These are phyloP conservation scores for Pseudogymnoascus sp. DNA, from an alignment of 2,329 filamentous ascomycete species.

Conservation along the genomic window DNA sequence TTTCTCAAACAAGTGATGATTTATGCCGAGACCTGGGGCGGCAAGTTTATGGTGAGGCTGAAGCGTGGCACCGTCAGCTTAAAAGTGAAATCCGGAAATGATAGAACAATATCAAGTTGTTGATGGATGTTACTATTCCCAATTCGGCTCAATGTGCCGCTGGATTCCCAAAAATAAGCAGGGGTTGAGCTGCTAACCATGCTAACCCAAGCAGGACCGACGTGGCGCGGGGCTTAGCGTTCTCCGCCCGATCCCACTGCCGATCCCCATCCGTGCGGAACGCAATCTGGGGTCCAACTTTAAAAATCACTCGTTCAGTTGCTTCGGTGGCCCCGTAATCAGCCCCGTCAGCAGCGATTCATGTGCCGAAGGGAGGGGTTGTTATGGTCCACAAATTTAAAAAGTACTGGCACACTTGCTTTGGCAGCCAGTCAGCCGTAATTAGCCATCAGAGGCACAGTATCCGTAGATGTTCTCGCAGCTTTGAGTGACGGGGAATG, in stretches of 20 bases:
- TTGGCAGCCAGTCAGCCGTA: not conserved
- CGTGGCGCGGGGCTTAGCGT: constrained; percentile 4
- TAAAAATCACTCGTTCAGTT: not conserved
- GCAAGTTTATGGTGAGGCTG: not conserved
- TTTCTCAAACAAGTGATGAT: not conserved
- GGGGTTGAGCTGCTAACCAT: not conserved
- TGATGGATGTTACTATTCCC: not conserved
- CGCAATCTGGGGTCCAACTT: not conserved
- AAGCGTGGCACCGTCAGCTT: not conserved
- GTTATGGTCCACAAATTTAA: not conserved
- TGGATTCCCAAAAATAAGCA: not conserved
- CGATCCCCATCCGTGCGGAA: not conserved
- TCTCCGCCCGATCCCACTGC: not conserved
- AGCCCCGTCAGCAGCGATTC: not conserved
- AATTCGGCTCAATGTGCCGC: not conserved
- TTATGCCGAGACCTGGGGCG: not conserved
- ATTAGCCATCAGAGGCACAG: not conserved
- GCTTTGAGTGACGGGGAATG: not conserved
- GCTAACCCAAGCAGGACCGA: not conserved
- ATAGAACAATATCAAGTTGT: not conserved
- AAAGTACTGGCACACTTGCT: not conserved
- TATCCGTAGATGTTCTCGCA: not conserved
- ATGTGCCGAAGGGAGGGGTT: not conserved
- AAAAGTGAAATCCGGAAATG: not conserved
- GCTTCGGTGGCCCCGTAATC: not conserved